Conservation (phyloP, 257 asterid species). For the Fraxinus excelsior region DNA sequence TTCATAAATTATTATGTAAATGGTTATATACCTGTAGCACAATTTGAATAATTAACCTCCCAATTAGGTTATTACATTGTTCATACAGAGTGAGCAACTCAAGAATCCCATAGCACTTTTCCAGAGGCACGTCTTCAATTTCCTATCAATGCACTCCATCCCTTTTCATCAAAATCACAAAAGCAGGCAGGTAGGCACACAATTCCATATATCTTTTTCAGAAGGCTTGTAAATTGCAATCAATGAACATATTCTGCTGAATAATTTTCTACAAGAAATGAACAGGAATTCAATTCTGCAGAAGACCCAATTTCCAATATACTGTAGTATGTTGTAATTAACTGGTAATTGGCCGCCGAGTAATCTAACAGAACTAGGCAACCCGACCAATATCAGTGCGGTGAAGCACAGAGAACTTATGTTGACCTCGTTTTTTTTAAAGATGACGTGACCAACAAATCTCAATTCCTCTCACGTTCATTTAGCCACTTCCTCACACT, state of each 20-base stretch:
- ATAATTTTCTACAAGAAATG: neutral
- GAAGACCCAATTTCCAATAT: neutral
- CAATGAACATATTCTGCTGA: neutral
- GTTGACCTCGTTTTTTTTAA: too few species aligned
- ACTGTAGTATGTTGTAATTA: too few species aligned
- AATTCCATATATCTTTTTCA: neutral
- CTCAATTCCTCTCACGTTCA: too few species aligned
- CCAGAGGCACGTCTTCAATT: neutral
- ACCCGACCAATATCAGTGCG: too few species aligned
- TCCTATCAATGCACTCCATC: neutral
- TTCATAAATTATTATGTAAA: too few species aligned
- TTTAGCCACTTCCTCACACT: too few species aligned
- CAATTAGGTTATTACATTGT: neutral
- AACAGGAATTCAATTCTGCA: neutral
- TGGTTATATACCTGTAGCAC: too few species aligned
- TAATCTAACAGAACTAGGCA: too few species aligned
- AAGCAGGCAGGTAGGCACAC: neutral
- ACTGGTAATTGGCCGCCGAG: too few species aligned
- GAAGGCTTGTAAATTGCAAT: neutral
- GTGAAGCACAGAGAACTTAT: too few species aligned
- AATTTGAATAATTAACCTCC: neutral
- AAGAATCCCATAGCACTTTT: neutral
- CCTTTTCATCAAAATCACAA: neutral
- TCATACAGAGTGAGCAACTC: neutral
- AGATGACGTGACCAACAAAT: too few species aligned